These are phyloP conservation scores for Croton laevigatus DNA, from an alignment of 441 rosid species.

Conservation along the genomic window DNA sequence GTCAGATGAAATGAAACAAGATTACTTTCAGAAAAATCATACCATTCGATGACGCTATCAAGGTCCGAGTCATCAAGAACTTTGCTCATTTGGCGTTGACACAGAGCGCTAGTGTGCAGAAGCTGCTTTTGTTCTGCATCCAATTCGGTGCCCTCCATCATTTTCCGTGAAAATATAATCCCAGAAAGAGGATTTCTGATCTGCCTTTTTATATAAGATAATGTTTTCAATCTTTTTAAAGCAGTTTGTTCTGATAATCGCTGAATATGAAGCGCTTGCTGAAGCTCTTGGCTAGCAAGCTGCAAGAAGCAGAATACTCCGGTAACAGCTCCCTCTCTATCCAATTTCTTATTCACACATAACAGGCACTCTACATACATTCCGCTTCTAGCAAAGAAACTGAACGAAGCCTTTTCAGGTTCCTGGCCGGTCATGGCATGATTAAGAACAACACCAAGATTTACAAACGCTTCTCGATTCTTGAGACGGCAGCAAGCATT, in stretches of 20 bases:
- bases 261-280: conserved; percentile 87
- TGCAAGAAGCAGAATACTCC: conserved; percentile 94
- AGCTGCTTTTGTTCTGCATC: conserved; percentile 66
- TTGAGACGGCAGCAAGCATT: conserved; percentile 73
- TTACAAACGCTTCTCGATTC: conserved; percentile 78
- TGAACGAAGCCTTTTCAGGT: conserved; percentile 68
- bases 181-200: conserved; percentile 77
- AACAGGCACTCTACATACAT: conserved; percentile 79
- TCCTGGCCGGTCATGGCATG: conserved; percentile 70
- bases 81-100: conserved; percentile 78
- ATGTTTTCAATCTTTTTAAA: conserved; percentile 58
- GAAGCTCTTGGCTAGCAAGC: conserved; percentile 88
- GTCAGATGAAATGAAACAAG: background rate
- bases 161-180: conserved; percentile 58
- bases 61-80: conserved; percentile 83
- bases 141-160: conserved; percentile 71
- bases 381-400: conserved; percentile 64
- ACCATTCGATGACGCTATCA: conserved; percentile 82
- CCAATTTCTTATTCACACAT: conserved; percentile 79
- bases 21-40: conserved; percentile 20
- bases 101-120: conserved; percentile 66
- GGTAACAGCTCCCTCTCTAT: conserved; percentile 67
- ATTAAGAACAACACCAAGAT: conserved; percentile 72
- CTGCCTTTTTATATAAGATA: conserved; percentile 80
- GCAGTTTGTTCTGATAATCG: conserved; percentile 79